Percentiles rank a stretch among this genome's conserved stretches.
Conservation (phyloP, 768 basidiomycete species). For the Mycena venus region DNA sequence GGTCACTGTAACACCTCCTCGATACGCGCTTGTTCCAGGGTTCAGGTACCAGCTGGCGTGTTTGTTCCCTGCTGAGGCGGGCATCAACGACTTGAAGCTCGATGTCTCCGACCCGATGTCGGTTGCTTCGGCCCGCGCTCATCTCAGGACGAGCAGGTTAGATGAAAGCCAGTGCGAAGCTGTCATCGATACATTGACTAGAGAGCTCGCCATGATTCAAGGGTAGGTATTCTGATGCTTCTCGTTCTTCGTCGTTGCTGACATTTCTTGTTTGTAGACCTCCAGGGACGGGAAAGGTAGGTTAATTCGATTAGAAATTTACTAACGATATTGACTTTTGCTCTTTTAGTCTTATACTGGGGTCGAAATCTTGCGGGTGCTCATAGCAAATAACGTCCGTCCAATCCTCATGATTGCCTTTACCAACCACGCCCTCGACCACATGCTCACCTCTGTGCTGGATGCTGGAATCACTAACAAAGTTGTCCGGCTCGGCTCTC, state of each 20-base stretch:
- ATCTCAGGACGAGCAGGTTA: constrained; percentile 66
- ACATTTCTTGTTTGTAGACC: constrained; percentile 59
- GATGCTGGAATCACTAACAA: constrained; percentile 74
- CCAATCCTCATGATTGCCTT: constrained; percentile 69
- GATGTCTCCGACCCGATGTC: constrained; percentile 57
- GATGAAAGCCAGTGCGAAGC: constrained; percentile 83
- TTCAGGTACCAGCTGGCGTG: constrained; percentile 71
- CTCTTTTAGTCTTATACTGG: constrained; percentile 70
- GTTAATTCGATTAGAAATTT: neutral
- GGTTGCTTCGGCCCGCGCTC: constrained; percentile 59
- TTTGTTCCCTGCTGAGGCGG: constrained; percentile 60
- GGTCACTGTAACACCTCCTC: constrained; percentile 61
- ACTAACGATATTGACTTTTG: constrained; percentile 6
- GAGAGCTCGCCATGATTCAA: constrained; percentile 78
- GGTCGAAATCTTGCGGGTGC: constrained; percentile 75
- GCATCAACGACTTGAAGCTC: constrained; percentile 55
- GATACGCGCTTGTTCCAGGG: constrained; percentile 64
- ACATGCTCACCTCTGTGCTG: constrained; percentile 74
- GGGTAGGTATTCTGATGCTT: constrained; percentile 59
- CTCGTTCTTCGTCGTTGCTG: neutral
- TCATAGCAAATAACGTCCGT: constrained; percentile 64
- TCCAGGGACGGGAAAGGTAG: constrained; percentile 84
- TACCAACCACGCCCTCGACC: constrained; percentile 87
- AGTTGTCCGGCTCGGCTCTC: constrained; percentile 78
- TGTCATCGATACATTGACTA: constrained; percentile 68